Evolutionary conservation across 2,329 filamentous ascomycete species (phyloP).

Genomic region (Coleophoma eucalyptorum): DNA sequence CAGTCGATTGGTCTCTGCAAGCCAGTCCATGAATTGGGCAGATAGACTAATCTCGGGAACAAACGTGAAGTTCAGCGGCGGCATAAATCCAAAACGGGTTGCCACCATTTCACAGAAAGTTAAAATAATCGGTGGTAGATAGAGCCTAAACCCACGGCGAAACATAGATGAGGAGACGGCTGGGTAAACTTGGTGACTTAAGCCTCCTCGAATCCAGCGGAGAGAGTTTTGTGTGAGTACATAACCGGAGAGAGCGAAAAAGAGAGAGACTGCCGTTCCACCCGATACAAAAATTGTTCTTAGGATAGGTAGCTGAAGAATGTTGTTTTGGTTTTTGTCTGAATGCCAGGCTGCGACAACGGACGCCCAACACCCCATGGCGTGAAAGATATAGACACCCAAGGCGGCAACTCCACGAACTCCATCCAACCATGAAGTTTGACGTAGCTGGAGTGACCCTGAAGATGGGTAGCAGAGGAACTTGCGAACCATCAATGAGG

Average conservation of each 20-base stretch:
- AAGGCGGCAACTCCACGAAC: constrained; percentile 42
- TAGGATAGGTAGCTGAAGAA: constrained; percentile 38
- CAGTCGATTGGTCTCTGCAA: constrained; percentile 13
- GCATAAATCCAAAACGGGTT: constrained; percentile 15
- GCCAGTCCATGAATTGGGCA: constrained; percentile 18
- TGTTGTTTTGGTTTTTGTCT: constrained; percentile 27
- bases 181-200: constrained; percentile 29
- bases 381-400: constrained; percentile 42
- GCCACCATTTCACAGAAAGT: constrained; percentile 30
- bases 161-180: constrained; percentile 40
- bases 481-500: constrained; percentile 8
- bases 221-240: constrained; percentile 39
- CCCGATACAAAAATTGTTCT: constrained; percentile 37
- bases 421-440: constrained; percentile 43
- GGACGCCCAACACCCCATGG: constrained; percentile 27
- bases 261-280: constrained; percentile 42
- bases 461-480: constrained; percentile 15
- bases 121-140: constrained; percentile 37
- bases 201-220: constrained; percentile 30
- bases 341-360: constrained; percentile 18
- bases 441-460: constrained; percentile 13
- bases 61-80: constrained; percentile 29
- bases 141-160: constrained; percentile 39
- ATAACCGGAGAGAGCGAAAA: constrained; percentile 46
- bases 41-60: constrained; percentile 17